A percentile compares a stretch with the other conserved stretches of the same genome.
These are phyloP conservation scores for Schwanniomyces etchellsii DNA, from an alignment of 1,139 yeast genomes.

Conservation along the genomic window DNA sequence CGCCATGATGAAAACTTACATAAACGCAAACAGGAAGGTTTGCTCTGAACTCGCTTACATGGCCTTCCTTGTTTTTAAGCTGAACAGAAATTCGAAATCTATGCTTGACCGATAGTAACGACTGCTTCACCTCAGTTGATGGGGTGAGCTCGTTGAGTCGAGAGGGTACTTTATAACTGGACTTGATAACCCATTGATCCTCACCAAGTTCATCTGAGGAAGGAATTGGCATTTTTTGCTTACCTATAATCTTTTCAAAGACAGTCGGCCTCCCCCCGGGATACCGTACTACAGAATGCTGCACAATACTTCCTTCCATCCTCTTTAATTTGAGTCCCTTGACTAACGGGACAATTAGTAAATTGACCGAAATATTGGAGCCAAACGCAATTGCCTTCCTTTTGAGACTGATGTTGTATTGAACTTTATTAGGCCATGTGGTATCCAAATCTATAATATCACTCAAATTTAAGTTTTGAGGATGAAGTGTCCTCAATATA, in stretches of 20 bases:
- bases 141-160: conserved; percentile 51
- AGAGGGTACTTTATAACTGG: conserved; percentile 46
- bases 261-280: conserved; percentile 37
- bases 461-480: conserved; percentile 42
- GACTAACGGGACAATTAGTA: conserved; percentile 52
- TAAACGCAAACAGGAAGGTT: conserved; percentile 59
- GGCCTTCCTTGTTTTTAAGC: conserved; percentile 56
- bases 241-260: conserved; percentile 35
- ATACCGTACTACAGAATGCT: conserved; percentile 38
- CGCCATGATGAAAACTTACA: conserved; percentile 48
- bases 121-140: conserved; percentile 46
- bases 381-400: conserved; percentile 61
- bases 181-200: conserved; percentile 50
- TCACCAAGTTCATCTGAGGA: conserved; percentile 22
- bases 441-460: conserved; percentile 58
- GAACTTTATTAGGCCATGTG: conserved; percentile 61
- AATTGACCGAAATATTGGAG: conserved; percentile 43
- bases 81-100: conserved; percentile 52
- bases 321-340: conserved; percentile 49
- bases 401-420: conserved; percentile 53
- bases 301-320: conserved; percentile 46
- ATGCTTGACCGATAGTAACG: conserved; percentile 53
- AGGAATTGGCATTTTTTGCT: conserved; percentile 23
- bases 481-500: conserved; percentile 46
- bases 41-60: conserved; percentile 62